Evolutionary conservation across 371 early-diverging fungal genomes (phyloP), one percentile per base, ranked within the genome.

Genomic region (Haplosporangium sp.): DNA sequence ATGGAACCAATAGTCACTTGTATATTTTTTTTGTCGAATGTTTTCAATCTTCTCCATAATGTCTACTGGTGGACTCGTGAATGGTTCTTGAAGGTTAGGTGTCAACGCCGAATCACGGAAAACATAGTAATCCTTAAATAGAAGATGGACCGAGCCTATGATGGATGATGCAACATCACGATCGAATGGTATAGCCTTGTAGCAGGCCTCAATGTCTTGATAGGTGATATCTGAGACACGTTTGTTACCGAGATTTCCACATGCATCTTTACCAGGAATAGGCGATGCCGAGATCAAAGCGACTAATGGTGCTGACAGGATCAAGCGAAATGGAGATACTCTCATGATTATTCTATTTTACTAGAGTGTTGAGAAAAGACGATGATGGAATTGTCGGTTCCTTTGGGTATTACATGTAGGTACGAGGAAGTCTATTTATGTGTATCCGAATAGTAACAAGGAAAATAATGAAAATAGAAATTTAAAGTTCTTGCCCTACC

Each of bases 81-180:
- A 72, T 2, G 78, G 78, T 2, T 2, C 4, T 38, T 27, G 3
- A 3, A 34, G 9, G 15, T 65, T 42, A 5, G 70, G 78, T 13
- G 66, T 72, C 45, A 72, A 11, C 15, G 78, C 72, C 0, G 61
- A 34, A 39, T 77, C 73, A 6, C 67, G 60, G 40, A 77, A 77
- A 67, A 69, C 40, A 53, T 57, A 72, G 62, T 65, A 59, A 17
- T 72, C 67, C 44, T 66, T 66, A 20, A 57, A 77, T 4, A 72
- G 11, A 0, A 61, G 63, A 3, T 47, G 27, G n/a, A 77, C 34
- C 1, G 69, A 39, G 4, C 55, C 38, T 38, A 69, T 11, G 11
- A 70, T 72, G 2, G 38, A 0, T 7, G 19, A 44, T 37, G 73
- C 70, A 9, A 19, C 34, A 13, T 10, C 39, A 9, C 63, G 6